Evolutionary conservation across 495 filamentous ascomycete species (phyloP).

Genomic region (Daldinia vernicosa): DNA sequence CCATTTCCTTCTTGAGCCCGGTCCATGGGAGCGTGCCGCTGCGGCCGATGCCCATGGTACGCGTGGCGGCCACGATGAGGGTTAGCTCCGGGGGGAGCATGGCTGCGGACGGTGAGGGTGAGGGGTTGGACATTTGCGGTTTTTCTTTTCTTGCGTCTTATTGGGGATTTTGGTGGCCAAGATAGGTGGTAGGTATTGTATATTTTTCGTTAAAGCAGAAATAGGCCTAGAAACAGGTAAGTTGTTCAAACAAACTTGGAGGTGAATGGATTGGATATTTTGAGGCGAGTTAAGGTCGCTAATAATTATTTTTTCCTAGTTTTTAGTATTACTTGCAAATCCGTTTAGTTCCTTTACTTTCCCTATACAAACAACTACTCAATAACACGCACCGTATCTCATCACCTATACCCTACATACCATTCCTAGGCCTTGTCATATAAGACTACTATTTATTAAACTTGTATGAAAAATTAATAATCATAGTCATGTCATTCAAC

Average conservation of each 20-base stretch:
- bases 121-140: conserved; percentile 27
- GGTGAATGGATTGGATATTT: neutral
- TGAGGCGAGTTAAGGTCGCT: neutral
- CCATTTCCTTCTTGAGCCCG: conserved; percentile 86
- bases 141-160: neutral
- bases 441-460: neutral
- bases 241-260: neutral
- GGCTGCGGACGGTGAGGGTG: conserved; percentile 16
- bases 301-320: neutral
- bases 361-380: neutral
- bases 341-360: neutral
- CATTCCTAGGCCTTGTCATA: neutral
- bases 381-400: neutral
- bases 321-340: neutral
- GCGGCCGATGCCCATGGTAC: conserved; percentile 84
- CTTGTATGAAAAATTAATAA: neutral
- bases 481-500: neutral
- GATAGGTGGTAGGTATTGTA: too few species aligned
- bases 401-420: neutral
- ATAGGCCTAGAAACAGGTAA: too few species aligned
- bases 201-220: too few species aligned
- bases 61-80: conserved; percentile 79
- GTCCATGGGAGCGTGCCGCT: conserved; percentile 88
- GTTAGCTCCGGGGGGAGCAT: conserved; percentile 64
- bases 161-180: neutral